Evolutionary conservation across 768 basidiomycete genomes (phyloP), one percentile per base, ranked within the genome.

Genomic region (Pisolithus sp.): DNA sequence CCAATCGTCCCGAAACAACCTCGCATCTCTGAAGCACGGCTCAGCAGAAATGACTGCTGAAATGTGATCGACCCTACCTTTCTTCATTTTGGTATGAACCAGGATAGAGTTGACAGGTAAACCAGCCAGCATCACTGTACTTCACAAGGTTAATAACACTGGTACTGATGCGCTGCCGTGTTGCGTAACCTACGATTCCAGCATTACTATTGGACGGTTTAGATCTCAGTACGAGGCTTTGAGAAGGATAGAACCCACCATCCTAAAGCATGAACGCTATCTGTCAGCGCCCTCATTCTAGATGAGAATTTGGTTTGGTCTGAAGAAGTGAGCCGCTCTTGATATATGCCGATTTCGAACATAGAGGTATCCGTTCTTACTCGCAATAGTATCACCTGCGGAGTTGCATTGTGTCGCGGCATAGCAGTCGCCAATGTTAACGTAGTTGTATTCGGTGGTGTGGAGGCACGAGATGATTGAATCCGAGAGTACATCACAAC

Each of bases 71-170:
- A 24, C 55, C 62, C 17, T n/a, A 76, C 79, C 78, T 74, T 20
- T 69, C 78, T 63, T 85, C 83, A 51, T 85, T 81, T 59, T 74
- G 70, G 65, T 73, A 85, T 6, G 82, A 84, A 18, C 82, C 83
- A 23, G 83, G 83, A 60, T 83, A 85, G 10, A 76, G 52, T 40
- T 76, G 73, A 57, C 83, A 85, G 21, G 83, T 85, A 58, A 76
- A 81, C 83, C 82, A 84, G 17, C 83, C 83, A 1, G 83, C 74
- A 56, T 83, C 81, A 53, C 82, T 78, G 54, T 85, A 85, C 82
- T 82, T 43, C 2, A n/a, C 38, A 13, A 20, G 40, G 23, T 21
- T 49, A n/a, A 45, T 10, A 21, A 6, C 30, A 20, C 34, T 44
- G 9, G 7, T 30, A 30, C 30, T 8, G 8, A 8, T 8, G 30